Evolutionary conservation across 768 basidiomycete species (phyloP).

Genomic region (Trametes cubensis): DNA sequence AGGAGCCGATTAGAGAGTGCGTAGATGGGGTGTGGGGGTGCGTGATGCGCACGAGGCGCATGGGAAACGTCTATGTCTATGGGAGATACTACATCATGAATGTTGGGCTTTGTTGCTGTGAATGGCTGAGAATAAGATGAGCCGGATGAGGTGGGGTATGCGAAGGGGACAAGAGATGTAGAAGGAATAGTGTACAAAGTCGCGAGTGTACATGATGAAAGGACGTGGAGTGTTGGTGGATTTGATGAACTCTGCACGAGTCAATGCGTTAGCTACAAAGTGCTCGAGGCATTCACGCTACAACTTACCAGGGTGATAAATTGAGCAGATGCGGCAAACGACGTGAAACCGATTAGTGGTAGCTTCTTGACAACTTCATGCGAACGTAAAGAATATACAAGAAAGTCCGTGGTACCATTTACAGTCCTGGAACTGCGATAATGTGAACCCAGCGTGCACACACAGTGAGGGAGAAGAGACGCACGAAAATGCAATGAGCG

Average conservation of each 20-base stretch:
- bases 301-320: slow-evolving; percentile 58
- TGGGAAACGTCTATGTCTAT: slow-evolving; percentile 32
- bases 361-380: slow-evolving; percentile 56
- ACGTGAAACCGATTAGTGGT: slow-evolving; percentile 43
- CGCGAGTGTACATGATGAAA: slow-evolving; percentile 56
- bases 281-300: neutral
- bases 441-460: neutral
- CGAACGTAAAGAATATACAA: slow-evolving; percentile 49
- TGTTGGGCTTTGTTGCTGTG: slow-evolving; percentile 38
- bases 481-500: slow-evolving; percentile 40
- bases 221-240: slow-evolving; percentile 57
- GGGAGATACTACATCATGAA: slow-evolving; percentile 41
- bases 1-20: slow-evolving; percentile 64
- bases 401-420: slow-evolving; percentile 33
- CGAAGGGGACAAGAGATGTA: slow-evolving; percentile 48
- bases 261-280: neutral
- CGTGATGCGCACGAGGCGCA: slow-evolving; percentile 10
- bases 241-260: slow-evolving; percentile 54
- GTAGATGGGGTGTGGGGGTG: slow-evolving; percentile 53
- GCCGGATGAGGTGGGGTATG: slow-evolving; percentile 33
- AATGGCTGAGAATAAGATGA: neutral
- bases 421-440: slow-evolving; percentile 24
- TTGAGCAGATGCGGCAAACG: slow-evolving; percentile 48
- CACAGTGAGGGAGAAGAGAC: slow-evolving; percentile 17
- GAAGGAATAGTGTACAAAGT: slow-evolving; percentile 53